Percentiles rank a stretch among this genome's conserved stretches.
Conservation (phyloP, 495 filamentous ascomycete species). For the Chaetomium fimeti region DNA sequence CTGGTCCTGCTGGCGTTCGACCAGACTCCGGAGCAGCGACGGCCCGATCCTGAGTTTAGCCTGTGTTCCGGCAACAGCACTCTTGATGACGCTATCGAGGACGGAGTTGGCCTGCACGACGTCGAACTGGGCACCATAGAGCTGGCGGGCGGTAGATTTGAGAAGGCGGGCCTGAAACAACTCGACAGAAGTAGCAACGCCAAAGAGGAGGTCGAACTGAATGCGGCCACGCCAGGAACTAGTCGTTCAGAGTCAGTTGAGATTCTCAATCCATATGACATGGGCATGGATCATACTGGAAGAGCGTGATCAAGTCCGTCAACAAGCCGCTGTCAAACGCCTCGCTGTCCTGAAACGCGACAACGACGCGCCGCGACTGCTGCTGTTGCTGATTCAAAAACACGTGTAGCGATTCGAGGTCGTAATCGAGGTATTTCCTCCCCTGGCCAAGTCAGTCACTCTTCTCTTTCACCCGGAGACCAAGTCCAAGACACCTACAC, state of each 20-base stretch:
- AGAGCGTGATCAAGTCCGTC: slow-evolving; percentile 71
- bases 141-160: slow-evolving; percentile 64
- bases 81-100: slow-evolving; percentile 75
- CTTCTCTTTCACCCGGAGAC: not conserved
- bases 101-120: slow-evolving; percentile 72
- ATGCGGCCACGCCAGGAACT: slow-evolving; percentile 90
- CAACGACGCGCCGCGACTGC: slow-evolving; percentile 59
- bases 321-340: slow-evolving; percentile 81
- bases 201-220: slow-evolving; percentile 81
- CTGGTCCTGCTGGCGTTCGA: slow-evolving; percentile 79
- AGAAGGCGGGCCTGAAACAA: slow-evolving; percentile 82
- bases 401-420: slow-evolving; percentile 75
- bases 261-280: no score
- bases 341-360: slow-evolving; percentile 88
- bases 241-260: slow-evolving; percentile 17
- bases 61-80: slow-evolving; percentile 56
- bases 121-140: slow-evolving; percentile 80
- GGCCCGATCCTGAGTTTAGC: slow-evolving; percentile 68
- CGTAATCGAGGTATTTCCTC: slow-evolving; percentile 80
- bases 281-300: slow-evolving; percentile 56
- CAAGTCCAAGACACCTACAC: slow-evolving; percentile 42
- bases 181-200: slow-evolving; percentile 86
- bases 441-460: slow-evolving; percentile 43
- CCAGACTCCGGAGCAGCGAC: slow-evolving; percentile 56
- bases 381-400: slow-evolving; percentile 56